phyloP scores from a whole-genome alignment of 139 green algal species.

The Tetradesmus lagerheimii region DNA sequence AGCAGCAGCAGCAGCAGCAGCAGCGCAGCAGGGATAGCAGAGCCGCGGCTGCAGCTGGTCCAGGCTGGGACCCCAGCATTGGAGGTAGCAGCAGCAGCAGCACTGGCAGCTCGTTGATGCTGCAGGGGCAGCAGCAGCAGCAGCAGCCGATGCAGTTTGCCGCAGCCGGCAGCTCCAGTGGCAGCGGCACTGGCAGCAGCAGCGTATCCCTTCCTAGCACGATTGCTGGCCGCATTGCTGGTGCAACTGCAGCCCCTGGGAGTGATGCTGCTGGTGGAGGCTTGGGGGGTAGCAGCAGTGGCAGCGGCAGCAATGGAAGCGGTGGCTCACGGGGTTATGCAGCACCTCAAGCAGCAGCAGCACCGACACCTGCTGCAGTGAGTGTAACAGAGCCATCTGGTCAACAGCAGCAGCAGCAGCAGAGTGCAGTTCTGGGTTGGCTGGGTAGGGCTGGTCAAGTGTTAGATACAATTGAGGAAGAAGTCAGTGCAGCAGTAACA shows the following conservation, averaged over 20 bases:
- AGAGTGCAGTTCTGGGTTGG: neutral
- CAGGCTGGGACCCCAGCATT: neutral
- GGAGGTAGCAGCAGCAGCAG: neutral
- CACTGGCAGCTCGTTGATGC: neutral
- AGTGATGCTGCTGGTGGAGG: neutral
- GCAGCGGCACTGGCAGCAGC: constrained; percentile 10
- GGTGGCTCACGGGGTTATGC: neutral
- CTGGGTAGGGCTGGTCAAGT: neutral
- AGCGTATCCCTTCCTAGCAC: constrained; percentile 24
- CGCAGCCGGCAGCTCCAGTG: neutral
- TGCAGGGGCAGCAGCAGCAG: neutral
- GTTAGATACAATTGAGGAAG: neutral
- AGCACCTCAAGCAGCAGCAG: neutral
- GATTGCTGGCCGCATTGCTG: neutral
- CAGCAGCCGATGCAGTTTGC: neutral
- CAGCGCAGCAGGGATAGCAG: neutral
- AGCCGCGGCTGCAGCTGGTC: neutral
- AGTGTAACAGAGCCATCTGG: neutral
- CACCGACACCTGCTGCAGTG: neutral
- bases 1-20: neutral
- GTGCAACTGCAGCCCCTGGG: neutral
- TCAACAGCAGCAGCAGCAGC: constrained; percentile 10
- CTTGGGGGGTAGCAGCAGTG: neutral
- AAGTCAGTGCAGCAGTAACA: neutral
- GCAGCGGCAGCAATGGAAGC: neutral